Base-by-base conservation (phyloP, 108 stramenopile genomes). In the Cyclotella baltica region DNA sequence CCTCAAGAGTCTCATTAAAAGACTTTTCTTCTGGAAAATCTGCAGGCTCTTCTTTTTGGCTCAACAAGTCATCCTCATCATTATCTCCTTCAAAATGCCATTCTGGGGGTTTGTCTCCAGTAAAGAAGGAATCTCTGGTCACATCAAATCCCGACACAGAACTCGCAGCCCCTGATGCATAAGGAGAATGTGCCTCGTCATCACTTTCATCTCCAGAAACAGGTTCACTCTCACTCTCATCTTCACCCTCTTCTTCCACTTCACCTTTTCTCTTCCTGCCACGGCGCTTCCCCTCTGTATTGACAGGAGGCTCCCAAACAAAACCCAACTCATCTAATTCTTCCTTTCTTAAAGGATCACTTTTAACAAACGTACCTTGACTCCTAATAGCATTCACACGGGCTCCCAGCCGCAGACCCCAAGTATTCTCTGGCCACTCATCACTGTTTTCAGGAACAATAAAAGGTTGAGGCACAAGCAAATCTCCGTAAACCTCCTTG, bases 381-480 rank as follows among this genome's bases (percentile, higher is more conserved):
- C 88, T 86, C 57, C 96, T 88, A 72, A 96, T 94, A n/a, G 92
- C 90, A 83, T 94, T 93, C 37, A 96, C 96, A 28, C 93, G 86
- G 29, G 90, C 91, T 11, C 96, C 96, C 33, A 96, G 84, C 29
- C 88, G 82, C 30, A 96, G 79, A 8, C 90, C 92, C 88, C 93
- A 90, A 20, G 87, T 75, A 46, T 91, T 87, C 69, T 93, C 86
- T 29, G 91, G 88, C 91, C 92, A 96, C 10, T 84, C 84, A 4
- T 79, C 50, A 4, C 85, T 73, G 35, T 82, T 85, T 23, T 78
- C 72, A 28, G 97, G 97, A 9, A 98, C 94, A 19, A 81, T 80
- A 65, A 94, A 98, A 18, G 90, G 90, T 67, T 91, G 90, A 43
- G 96, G 95, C 0, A 98, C 95, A 53, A 90, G 85, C 57, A 98